These are phyloP conservation scores for Halophytophthora polymorphica DNA, from an alignment of 352 stramenopile species.

Conservation along the genomic window DNA sequence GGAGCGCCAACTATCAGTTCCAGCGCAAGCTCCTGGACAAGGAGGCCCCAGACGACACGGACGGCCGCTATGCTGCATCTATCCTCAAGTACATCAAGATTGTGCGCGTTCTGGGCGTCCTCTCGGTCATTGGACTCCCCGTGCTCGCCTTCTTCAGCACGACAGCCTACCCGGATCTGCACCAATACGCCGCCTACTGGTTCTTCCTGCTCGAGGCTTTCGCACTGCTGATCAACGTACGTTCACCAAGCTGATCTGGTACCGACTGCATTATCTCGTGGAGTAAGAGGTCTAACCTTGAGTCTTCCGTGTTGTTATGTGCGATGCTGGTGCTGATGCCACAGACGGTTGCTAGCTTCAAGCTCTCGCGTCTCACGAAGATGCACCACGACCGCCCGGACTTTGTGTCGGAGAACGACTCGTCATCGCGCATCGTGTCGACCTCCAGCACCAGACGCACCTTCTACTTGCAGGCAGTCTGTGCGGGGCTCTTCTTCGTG, in stretches of 20 bases:
- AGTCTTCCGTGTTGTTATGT: no score
- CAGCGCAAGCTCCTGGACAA: conserved; percentile 27
- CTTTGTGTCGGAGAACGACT: conserved; percentile 6
- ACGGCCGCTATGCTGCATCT: conserved; percentile 2
- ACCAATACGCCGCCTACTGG: conserved; percentile 63
- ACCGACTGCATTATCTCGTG: neutral
- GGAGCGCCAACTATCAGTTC: conserved; percentile 45
- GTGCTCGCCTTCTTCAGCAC: conserved; percentile 59
- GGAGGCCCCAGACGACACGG: conserved; percentile 7
- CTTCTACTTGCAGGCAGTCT: conserved; percentile 36
- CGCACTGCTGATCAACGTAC: conserved; percentile 56
- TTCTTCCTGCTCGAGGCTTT: conserved; percentile 71
- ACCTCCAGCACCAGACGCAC: conserved; percentile 29
- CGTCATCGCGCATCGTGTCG: conserved; percentile 9
- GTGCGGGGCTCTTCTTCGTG: conserved; percentile 49
- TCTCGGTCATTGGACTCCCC: conserved; percentile 39
- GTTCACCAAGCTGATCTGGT: conserved; percentile 2
- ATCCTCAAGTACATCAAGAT: conserved; percentile 7
- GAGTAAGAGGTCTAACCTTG: neutral
- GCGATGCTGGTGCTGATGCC: neutral
- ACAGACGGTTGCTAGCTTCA: conserved; percentile 36
- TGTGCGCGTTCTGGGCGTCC: conserved; percentile 26
- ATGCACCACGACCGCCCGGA: conserved; percentile 5
- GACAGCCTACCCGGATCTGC: conserved; percentile 44
- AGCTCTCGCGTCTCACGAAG: conserved; percentile 16